Base-by-base conservation (phyloP, 2,329 filamentous ascomycete species). In the Sporothrix schenckii region DNA sequence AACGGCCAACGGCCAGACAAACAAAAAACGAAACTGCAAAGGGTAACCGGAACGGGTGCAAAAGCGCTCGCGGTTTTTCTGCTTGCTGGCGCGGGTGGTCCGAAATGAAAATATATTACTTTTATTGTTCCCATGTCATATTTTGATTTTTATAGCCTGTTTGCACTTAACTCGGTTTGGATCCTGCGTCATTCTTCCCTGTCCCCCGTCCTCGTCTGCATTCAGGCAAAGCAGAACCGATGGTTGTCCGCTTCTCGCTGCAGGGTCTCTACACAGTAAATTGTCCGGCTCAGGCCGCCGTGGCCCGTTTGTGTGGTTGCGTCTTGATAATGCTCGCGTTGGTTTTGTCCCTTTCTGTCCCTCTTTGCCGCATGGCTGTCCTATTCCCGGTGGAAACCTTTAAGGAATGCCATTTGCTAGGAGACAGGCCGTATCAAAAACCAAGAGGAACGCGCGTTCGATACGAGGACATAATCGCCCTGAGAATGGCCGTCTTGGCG, bases 201-300 rank as follows among this genome's bases (percentile, higher is more conserved):
- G 21, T n/a, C n/a, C 21, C 56, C 56, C 56, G 34, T 61, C 56
- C 11, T 41, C 56, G 44, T 30, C 19, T 52, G 30, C 63, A 66
- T 66, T 66, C 63, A 66, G 63, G 63, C 63, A 66, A 66, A 39
- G 27, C 63, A 66, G 47, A 53, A 47, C 47, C 47, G 49, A n/a
- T 30, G 63, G 19, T 50, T 44, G 61, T 49, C 27, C 49, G 9
- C 63, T 27, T 53, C 24, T 44, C 19, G 49, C 63, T n/a, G 47
- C 47, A 61, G 47, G 47, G 61, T 47, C 39, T 66, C 24, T n/a
- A n/a, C n/a, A n/a, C n/a, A n/a, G n/a, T 50, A 44, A 41, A 56
- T 47, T 44, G n/a, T 11, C 65, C 21, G n/a, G 24, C 14, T 52
- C 24, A 39, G 39, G 39, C 58, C 41, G 58, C 21, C 14, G 39